A percentile compares a stretch with the other conserved stretches of the same genome.
These are phyloP conservation scores for Pseudogymnoascus pannorum DNA, from an alignment of 2,329 filamentous ascomycete genomes.

Conservation along the genomic window DNA sequence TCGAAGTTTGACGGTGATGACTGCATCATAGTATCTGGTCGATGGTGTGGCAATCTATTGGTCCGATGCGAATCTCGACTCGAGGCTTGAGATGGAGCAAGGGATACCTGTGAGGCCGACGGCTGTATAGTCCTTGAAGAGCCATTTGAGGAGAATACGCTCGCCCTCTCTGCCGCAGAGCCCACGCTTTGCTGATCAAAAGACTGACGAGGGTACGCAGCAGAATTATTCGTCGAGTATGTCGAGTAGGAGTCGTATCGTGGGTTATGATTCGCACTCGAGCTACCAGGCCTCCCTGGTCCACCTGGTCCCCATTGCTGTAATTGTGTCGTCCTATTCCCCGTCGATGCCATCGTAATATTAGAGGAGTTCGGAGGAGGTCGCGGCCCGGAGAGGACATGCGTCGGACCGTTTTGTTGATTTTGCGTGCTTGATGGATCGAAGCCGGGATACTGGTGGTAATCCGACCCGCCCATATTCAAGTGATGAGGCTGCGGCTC, in stretches of 20 bases:
- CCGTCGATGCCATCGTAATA: constrained; percentile 64
- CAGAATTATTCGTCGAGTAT: constrained; percentile 27
- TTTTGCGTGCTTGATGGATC: constrained; percentile 44
- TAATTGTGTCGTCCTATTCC: constrained; percentile 61
- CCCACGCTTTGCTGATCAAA: constrained; percentile 60
- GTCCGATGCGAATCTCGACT: constrained; percentile 48
- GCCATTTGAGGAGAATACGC: constrained; percentile 47
- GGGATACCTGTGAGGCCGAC: constrained; percentile 48
- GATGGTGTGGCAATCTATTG: constrained; percentile 41
- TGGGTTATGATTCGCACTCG: constrained; percentile 45
- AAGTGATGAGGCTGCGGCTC: constrained; percentile 78
- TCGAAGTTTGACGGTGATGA: constrained; percentile 38
- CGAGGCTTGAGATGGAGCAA: constrained; percentile 24
- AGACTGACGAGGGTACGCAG: constrained; percentile 36
- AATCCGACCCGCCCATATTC: constrained; percentile 70
- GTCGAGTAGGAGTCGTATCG: constrained; percentile 56
- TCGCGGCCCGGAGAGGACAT: constrained; percentile 50
- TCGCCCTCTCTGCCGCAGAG: constrained; percentile 50
- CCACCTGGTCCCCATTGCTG: constrained; percentile 67
- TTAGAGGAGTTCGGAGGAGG: constrained; percentile 49
- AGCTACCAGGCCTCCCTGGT: constrained; percentile 48
- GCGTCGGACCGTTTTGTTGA: constrained; percentile 43
- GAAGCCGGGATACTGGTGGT: constrained; percentile 79
- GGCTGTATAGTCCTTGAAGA: constrained; percentile 47
- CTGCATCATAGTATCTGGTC: constrained; percentile 26